Evolutionary conservation across 176 grass and related monocot species (phyloP).

Genomic region (Microstegium vimineum): DNA sequence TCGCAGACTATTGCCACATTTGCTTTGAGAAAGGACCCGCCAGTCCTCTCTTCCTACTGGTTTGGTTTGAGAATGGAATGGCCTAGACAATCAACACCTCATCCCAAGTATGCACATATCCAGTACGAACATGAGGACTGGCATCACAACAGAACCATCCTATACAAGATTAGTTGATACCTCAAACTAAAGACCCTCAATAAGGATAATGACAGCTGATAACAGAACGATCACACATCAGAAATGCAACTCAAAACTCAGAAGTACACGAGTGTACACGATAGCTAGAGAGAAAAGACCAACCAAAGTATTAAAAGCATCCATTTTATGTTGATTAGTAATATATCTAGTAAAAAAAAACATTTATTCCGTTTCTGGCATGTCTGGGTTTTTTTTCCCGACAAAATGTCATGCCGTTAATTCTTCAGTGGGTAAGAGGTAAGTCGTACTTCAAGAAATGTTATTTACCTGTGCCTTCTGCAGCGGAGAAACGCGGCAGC

Average conservation of each 20-base stretch:
- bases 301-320: neutral
- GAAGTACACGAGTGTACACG: neutral
- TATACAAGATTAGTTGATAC: neutral
- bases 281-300: neutral
- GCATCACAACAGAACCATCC: neutral
- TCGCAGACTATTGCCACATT: neutral
- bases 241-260: neutral
- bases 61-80: constrained; percentile 2
- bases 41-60: neutral
- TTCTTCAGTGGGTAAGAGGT: constrained; percentile 11
- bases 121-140: neutral
- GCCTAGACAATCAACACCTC: neutral
- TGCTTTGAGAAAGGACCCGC: neutral
- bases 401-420: neutral
- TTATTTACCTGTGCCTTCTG: constrained; percentile 94
- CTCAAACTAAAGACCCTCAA: neutral
- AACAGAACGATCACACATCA: neutral
- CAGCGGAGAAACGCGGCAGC: constrained; percentile 97
- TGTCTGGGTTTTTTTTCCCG: neutral
- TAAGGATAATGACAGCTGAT: neutral
- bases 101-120: neutral
- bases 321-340: neutral
- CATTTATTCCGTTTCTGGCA: neutral
- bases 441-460: constrained; percentile 16
- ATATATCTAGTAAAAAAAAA: neutral